A percentile compares a stretch with the other conserved stretches of the same genome.
Evolutionary conservation across 2,329 filamentous ascomycete species (phyloP).

Genomic region (Pyricularia grisea): DNA sequence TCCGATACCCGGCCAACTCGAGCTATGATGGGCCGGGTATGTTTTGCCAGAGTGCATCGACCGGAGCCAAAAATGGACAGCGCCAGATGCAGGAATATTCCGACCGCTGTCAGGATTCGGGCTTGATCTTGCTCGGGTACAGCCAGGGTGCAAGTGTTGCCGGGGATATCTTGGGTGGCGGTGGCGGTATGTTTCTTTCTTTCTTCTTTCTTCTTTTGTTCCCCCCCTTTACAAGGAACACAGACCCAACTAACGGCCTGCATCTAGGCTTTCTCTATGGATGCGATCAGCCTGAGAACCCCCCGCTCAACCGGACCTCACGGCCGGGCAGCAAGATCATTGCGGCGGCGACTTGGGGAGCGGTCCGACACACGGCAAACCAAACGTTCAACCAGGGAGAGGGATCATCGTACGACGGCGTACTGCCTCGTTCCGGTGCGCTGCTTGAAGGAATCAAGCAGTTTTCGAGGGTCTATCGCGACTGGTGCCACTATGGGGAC

Average conservation of each 20-base stretch:
- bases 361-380: constrained; percentile 22
- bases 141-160: constrained; percentile 29
- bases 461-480: constrained; percentile 17
- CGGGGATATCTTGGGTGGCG: constrained; percentile 24
- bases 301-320: neutral
- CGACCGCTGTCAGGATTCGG: constrained; percentile 26
- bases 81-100: constrained; percentile 28
- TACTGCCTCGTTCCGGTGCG: constrained; percentile 19
- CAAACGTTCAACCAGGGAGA: constrained; percentile 23
- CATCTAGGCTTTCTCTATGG: neutral
- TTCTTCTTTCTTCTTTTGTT: neutral
- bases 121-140: constrained; percentile 30
- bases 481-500: constrained; percentile 26
- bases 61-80: constrained; percentile 23
- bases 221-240: neutral
- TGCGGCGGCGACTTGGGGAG: constrained; percentile 23
- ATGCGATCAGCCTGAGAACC: neutral
- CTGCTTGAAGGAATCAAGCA: constrained; percentile 18
- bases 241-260: neutral
- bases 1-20: constrained; percentile 15
- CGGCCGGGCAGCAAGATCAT: constrained; percentile 13
- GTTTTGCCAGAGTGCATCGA: constrained; percentile 26
- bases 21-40: constrained; percentile 16
- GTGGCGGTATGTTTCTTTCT: constrained; percentile 18
- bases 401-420: constrained; percentile 16